Evolutionary conservation across 139 green algal genomes (phyloP).

Genomic region (Mesotaenium endlicherianum): DNA sequence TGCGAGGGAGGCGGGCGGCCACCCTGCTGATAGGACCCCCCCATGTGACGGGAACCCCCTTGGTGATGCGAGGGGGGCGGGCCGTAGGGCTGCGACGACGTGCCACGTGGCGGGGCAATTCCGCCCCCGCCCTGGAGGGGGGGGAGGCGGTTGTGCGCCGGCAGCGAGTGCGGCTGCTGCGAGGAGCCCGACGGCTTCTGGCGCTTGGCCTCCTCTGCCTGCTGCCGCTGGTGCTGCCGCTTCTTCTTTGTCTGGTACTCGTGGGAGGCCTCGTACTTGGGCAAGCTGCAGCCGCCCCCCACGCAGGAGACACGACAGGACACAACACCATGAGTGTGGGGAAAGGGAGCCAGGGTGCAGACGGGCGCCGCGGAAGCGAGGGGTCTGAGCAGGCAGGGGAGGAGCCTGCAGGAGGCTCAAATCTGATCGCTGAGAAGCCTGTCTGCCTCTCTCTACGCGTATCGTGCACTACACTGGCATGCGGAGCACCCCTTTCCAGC

Average conservation of each 20-base stretch:
- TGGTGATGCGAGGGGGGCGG: too few relatives aligned
- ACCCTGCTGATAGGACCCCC: too few relatives aligned
- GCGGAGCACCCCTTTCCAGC: too few relatives aligned
- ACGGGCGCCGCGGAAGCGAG: neutral
- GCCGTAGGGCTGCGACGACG: neutral
- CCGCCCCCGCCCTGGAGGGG: neutral
- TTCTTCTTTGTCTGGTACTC: slow-evolving; percentile 59
- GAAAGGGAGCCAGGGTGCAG: too few relatives aligned
- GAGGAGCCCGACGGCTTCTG: neutral
- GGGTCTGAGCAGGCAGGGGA: neutral
- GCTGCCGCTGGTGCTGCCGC: slow-evolving; percentile 33
- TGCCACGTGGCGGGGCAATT: slow-evolving; percentile 7
- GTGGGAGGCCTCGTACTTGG: slow-evolving; percentile 53
- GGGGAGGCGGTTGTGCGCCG: neutral
- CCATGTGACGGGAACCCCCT: too few relatives aligned
- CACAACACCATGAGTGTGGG: too few relatives aligned
- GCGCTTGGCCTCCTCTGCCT: slow-evolving; percentile 33
- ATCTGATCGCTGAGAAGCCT: too few relatives aligned
- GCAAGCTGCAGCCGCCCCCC: slow-evolving; percentile 45
- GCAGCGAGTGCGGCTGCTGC: neutral
- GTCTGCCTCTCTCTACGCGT: too few relatives aligned
- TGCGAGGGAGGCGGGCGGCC: neutral
- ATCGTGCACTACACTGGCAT: too few relatives aligned
- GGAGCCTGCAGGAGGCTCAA: slow-evolving; percentile 4
- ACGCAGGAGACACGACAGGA: too few relatives aligned